Evolutionary conservation across 2,329 filamentous ascomycete genomes (phyloP), one percentile per base, ranked within the genome.

Genomic region (Colletotrichum musicola): DNA sequence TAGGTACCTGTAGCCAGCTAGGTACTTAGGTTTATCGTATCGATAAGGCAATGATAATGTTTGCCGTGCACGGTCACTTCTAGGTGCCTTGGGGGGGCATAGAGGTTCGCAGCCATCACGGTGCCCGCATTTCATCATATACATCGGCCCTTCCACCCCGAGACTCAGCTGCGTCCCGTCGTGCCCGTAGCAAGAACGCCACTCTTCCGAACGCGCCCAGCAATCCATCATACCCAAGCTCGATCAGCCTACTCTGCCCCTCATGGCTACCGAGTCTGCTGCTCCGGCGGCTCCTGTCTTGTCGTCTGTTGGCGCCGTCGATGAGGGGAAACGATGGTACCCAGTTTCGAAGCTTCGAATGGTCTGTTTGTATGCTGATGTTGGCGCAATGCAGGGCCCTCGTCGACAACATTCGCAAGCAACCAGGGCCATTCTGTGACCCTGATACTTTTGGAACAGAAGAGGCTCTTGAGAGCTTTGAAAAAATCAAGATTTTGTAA

Each of bases 391-490:
- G 62, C 71, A 97, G 94, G 94, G 90, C 89, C 79, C 91, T 97
- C 78, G 87, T 98, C 65, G 90, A 98, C 81, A 91, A 88, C 71
- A 90, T 98, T 72, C 87, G 97, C 64, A 90, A 86, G 67, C 91
- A 90, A 38, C 83, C 87, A 4, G 95, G 96, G 1, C 94, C 96
- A 1, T 97, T 93, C 79, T 95, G 92, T 40, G 92, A 95, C 72
- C 86, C 89, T 30, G 66, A 69, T 22, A 88, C 82, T 7, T 82
- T 83, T 16, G 82, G 83, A 27, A 83, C 83, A 56, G 84, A 86
- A 58, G 85, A 88, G 71, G 83, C 83, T 25, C 80, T 88, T 6
- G 81, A 83, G 7, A 83, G 84, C 69, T 86, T 94, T 72, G 89
- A 92, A 66, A 85, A 85, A 54, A 90, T 93, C 75, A 96, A 93